These are phyloP conservation scores for Eucalyptus coolabah DNA, from an alignment of 345 rosid species.

Conservation along the genomic window DNA sequence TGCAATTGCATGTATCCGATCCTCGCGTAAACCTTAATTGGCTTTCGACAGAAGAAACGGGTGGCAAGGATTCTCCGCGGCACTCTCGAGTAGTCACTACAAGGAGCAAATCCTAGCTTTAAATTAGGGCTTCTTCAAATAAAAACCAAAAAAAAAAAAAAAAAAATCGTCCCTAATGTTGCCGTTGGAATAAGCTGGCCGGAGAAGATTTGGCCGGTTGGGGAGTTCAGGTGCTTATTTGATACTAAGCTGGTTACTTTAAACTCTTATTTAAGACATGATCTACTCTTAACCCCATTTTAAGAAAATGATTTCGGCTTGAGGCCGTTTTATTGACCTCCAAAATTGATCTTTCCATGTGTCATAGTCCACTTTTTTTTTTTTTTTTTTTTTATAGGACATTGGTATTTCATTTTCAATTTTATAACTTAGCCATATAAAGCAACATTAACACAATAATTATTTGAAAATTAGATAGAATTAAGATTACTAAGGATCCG, in stretches of 20 bases:
- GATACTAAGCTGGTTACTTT: background rate
- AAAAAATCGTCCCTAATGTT: background rate
- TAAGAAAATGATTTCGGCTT: background rate
- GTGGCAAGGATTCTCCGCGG: constrained; percentile 4
- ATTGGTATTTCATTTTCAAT: background rate
- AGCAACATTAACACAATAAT: background rate
- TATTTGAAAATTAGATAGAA: background rate
- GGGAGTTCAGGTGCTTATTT: background rate
- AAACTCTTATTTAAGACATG: background rate
- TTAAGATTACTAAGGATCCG: background rate
- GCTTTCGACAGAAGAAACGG: constrained; percentile 31
- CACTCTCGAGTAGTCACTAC: background rate
- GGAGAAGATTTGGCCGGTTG: background rate
- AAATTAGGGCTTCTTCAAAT: background rate
- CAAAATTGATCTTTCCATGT: background rate
- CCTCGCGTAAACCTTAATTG: constrained; percentile 16
- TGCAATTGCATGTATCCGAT: constrained; percentile 10
- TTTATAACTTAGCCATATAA: background rate
- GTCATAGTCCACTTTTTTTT: background rate
- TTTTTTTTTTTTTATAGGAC: background rate
- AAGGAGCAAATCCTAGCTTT: background rate
- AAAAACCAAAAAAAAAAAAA: background rate
- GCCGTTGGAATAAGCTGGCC: background rate
- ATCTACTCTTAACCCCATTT: too few species aligned
- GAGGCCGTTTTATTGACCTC: background rate